A percentile compares a stretch with the other conserved stretches of the same genome.
Conservation (phyloP, 495 filamentous ascomycete species). For the Collariella sp. region DNA sequence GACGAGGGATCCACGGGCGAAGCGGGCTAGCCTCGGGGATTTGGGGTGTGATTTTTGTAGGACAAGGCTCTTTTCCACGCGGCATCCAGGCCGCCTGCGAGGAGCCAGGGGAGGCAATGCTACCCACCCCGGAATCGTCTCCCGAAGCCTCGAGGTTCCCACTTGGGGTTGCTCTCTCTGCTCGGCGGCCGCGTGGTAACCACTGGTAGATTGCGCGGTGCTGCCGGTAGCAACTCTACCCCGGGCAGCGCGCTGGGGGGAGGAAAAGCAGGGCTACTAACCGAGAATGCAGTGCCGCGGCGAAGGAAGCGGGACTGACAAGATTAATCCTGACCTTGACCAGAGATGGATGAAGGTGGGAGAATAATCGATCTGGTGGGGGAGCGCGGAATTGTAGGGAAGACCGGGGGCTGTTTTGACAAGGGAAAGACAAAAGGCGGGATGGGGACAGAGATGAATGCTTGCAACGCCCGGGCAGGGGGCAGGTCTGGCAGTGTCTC, state of each 20-base stretch:
- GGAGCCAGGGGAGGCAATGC: conserved; percentile 18
- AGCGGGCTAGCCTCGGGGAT: conserved; percentile 34
- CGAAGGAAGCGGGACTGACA: conserved; percentile 1
- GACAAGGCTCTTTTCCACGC: conserved; percentile 33
- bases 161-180: conserved; percentile 26
- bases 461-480: conserved; percentile 4
- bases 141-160: conserved; percentile 38
- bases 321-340: conserved; percentile 9
- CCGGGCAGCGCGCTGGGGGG: conserved; percentile 1
- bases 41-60: conserved; percentile 36
- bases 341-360: neutral
- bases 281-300: conserved; percentile 14
- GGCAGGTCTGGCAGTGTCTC: neutral
- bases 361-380: conserved; percentile 7
- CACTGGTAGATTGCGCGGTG: neutral
- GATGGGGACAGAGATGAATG: conserved; percentile 5
- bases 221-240: conserved; percentile 11
- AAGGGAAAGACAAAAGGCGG: neutral
- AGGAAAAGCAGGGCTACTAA: conserved; percentile 11
- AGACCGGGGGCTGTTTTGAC: neutral
- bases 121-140: conserved; percentile 32
- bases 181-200: conserved; percentile 7
- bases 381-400: conserved; percentile 7
- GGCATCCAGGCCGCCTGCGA: conserved; percentile 19
- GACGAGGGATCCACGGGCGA: conserved; percentile 39